These are phyloP conservation scores for Penicillium sp. DNA, from an alignment of 2,329 filamentous ascomycete genomes.

Conservation along the genomic window DNA sequence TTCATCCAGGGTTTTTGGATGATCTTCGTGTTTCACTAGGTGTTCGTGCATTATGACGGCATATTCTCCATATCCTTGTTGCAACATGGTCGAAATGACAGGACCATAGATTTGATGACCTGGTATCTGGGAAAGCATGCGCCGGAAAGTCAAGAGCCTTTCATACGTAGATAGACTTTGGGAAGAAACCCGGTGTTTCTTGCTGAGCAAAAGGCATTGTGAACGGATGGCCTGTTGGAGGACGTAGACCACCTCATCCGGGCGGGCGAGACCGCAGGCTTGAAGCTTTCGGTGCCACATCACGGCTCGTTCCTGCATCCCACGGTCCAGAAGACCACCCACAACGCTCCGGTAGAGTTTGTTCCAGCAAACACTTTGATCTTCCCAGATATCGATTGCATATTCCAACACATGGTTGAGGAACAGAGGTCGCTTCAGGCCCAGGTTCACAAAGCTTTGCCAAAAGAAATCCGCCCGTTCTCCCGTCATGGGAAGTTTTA, in stretches of 20 bases:
- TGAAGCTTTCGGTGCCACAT: constrained; percentile 39
- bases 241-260: constrained; percentile 29
- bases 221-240: constrained; percentile 25
- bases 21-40: constrained; percentile 39
- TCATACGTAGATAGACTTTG: constrained; percentile 10
- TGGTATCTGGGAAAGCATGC: constrained; percentile 38
- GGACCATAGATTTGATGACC: constrained; percentile 42
- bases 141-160: constrained; percentile 36
- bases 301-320: constrained; percentile 28
- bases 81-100: constrained; percentile 41
- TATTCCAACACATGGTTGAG: constrained; percentile 34
- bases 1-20: constrained; percentile 36
- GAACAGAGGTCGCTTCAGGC: constrained; percentile 31
- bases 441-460: constrained; percentile 37
- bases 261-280: constrained; percentile 26
- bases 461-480: constrained; percentile 40
- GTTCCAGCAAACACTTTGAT: constrained; percentile 36
- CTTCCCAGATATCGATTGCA: constrained; percentile 38
- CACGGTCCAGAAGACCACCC: constrained; percentile 31
- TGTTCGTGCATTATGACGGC: constrained; percentile 47
- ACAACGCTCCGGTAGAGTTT: constrained; percentile 37
- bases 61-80: constrained; percentile 32
- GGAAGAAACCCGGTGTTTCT: constrained; percentile 3
- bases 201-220: constrained; percentile 17
- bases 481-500: constrained; percentile 36